These are phyloP conservation scores for Ganoderma sinense DNA, from an alignment of 1,284 basidiomycete species.

Conservation along the genomic window DNA sequence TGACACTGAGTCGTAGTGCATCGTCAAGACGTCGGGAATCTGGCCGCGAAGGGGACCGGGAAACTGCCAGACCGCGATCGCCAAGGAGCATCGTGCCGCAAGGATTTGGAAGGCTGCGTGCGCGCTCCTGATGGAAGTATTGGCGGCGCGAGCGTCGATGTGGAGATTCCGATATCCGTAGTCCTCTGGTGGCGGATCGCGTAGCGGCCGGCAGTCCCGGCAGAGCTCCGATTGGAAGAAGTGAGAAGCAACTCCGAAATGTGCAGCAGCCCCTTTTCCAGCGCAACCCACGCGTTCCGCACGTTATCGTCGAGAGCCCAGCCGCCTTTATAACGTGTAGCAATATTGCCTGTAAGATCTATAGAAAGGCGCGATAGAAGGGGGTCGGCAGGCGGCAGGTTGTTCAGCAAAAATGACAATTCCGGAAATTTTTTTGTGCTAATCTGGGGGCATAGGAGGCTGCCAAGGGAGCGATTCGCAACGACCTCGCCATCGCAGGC, in stretches of 20 bases:
- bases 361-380: background rate
- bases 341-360: background rate
- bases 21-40: background rate
- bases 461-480: background rate
- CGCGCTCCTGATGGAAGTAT: background rate
- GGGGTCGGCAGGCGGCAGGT: background rate
- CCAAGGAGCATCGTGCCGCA: background rate
- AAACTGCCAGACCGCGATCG: background rate
- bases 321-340: background rate
- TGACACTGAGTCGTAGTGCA: background rate
- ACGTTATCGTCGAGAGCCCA: background rate
- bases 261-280: background rate
- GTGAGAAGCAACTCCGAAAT: background rate
- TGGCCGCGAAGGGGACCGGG: background rate
- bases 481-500: background rate
- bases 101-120: background rate
- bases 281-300: background rate
- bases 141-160: background rate
- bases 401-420: background rate
- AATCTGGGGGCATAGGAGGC: background rate
- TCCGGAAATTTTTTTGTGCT: background rate
- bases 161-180: background rate
- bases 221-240: background rate
- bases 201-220: background rate
- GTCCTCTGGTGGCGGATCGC: background rate